Conservation (phyloP, 371 early-diverging fungal genomes). For the Mucor plumbeus region DNA sequence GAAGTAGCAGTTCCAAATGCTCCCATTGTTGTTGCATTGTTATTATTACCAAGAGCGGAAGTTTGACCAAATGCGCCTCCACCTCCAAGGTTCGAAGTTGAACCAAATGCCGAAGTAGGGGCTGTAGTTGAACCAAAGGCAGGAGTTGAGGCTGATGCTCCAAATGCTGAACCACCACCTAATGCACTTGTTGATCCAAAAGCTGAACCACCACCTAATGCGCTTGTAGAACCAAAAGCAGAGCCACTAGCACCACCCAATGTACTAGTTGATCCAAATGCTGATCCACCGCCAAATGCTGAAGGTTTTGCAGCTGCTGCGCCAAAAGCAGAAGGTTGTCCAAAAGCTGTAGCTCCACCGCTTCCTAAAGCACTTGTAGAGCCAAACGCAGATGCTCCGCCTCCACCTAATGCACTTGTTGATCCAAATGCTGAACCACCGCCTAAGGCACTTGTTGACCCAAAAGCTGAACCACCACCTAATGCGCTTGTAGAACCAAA, state of each 20-base stretch:
- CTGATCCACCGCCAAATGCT: conserved; percentile 5
- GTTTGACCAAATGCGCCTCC: conserved; percentile 31
- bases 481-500: conserved; percentile 22
- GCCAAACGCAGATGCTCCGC: conserved; percentile 33
- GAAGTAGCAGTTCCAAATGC: conserved; percentile 13
- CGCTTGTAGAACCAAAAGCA: conserved; percentile 21
- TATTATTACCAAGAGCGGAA: conserved; percentile 14
- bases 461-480: conserved; percentile 26
- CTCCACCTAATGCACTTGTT: conserved; percentile 29
- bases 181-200: conserved; percentile 27
- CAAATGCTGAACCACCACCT: conserved; percentile 26
- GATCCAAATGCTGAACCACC: conserved; percentile 29
- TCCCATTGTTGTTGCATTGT: conserved; percentile 18
- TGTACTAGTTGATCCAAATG: conserved; percentile 30
- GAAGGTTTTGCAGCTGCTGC: no score
- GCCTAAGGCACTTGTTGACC: conserved; percentile 18
- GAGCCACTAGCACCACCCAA: conserved; percentile 8
- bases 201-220: conserved; percentile 19
- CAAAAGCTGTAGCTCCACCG: conserved; percentile 35
- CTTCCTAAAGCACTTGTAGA: conserved; percentile 20
- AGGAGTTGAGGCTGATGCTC: conserved; percentile 8
- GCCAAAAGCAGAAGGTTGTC: conserved; percentile 32
- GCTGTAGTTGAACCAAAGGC: conserved; percentile 34
- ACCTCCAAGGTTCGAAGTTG: conserved; percentile 17
- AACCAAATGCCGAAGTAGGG: conserved; percentile 23